phyloP scores from a whole-genome alignment of 306 rosid genomes.

The Fagus sylvatica region DNA sequence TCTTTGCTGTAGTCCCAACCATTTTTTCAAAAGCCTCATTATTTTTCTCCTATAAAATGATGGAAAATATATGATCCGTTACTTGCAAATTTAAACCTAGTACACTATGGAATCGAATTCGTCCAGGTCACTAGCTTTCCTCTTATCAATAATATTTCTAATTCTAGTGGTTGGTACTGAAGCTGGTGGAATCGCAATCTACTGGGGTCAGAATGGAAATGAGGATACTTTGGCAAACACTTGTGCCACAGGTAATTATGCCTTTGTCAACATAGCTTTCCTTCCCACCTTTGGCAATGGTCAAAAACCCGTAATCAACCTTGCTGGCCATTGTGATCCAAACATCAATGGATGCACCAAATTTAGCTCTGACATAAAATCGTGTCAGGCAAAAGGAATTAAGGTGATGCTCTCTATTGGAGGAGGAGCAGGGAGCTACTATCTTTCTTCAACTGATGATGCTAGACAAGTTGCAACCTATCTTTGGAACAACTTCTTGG shows the following conservation, averaged over 20 bases:
- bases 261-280: slow-evolving; percentile 44
- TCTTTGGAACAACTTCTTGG: slow-evolving; percentile 64
- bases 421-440: slow-evolving; percentile 56
- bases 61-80: too few relatives aligned
- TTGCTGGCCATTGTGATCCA: slow-evolving; percentile 56
- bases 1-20: too few relatives aligned
- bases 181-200: slow-evolving; percentile 36
- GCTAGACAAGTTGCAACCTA: slow-evolving; percentile 49
- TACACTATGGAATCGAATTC: slow-evolving; percentile 30
- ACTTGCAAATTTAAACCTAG: background rate
- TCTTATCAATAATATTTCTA: slow-evolving; percentile 8
- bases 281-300: slow-evolving; percentile 52
- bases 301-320: slow-evolving; percentile 42
- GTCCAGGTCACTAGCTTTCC: slow-evolving; percentile 16
- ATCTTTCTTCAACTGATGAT: slow-evolving; percentile 43
- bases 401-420: slow-evolving; percentile 59
- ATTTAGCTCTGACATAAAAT: slow-evolving; percentile 42
- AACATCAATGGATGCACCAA: slow-evolving; percentile 35
- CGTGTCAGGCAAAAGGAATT: slow-evolving; percentile 45
- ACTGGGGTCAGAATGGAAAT: slow-evolving; percentile 57
- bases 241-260: slow-evolving; percentile 54
- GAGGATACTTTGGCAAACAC: slow-evolving; percentile 49
- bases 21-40: too few relatives aligned
- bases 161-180: slow-evolving; percentile 8
- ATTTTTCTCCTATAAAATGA: too few relatives aligned